Conservation (phyloP, 1,139 yeast genomes). For the Nakaseomyces sp. region DNA sequence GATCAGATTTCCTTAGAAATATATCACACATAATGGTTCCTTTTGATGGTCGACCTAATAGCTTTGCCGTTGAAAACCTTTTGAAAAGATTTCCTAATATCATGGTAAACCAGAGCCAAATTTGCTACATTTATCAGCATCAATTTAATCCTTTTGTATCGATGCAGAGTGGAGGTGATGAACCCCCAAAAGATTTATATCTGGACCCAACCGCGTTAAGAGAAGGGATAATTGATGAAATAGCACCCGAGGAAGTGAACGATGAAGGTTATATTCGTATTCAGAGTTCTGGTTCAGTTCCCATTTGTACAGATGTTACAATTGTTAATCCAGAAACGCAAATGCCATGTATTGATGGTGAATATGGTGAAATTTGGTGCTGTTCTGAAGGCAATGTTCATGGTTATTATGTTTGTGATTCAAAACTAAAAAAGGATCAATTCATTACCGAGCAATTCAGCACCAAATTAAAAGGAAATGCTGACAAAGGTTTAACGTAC, state of each 20-base stretch:
- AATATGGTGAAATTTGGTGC: conserved; percentile 96
- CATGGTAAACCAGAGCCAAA: conserved; percentile 57
- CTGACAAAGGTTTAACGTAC: conserved; percentile 59
- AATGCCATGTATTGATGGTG: conserved; percentile 77
- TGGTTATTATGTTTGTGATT: conserved; percentile 42
- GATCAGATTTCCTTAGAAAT: conserved; percentile 42
- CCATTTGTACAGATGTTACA: conserved; percentile 87
- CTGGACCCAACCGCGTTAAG: conserved; percentile 82
- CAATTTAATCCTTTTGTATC: conserved; percentile 76
- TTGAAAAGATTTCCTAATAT: conserved; percentile 58
- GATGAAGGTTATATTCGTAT: conserved; percentile 52
- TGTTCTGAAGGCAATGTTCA: conserved; percentile 74
- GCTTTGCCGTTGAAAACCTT: conserved; percentile 49
- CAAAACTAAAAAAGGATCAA: conserved; percentile 28
- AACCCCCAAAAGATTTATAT: conserved; percentile 81
- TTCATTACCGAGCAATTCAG: conserved; percentile 43
- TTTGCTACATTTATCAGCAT: conserved; percentile 74
- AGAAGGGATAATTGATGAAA: conserved; percentile 76
- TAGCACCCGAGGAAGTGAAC: conserved; percentile 61
- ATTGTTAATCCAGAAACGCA: conserved; percentile 92
- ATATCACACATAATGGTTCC: conserved; percentile 81
- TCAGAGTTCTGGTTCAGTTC: conserved; percentile 94
- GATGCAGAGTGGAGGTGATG: conserved; percentile 69
- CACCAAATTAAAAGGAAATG: conserved; percentile 43
- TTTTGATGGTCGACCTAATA: conserved; percentile 66